A percentile compares a stretch with the other conserved stretches of the same genome.
phyloP scores from a whole-genome alignment of 2,329 filamentous ascomycete species.

The Drechslerella dactyloides region DNA sequence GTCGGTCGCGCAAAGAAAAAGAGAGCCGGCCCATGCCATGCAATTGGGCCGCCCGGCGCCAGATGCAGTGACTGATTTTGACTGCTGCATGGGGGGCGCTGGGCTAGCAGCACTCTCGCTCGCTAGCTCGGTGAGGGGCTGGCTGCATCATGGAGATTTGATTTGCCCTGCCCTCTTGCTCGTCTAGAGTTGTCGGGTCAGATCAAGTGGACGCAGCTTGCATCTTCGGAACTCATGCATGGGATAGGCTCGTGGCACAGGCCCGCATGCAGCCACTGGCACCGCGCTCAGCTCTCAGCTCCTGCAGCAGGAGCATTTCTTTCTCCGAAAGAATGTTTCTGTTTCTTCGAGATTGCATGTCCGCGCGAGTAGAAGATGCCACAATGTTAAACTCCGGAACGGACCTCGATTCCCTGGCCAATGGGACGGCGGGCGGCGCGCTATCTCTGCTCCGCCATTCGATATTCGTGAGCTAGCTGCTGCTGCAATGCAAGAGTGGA shows the following conservation, averaged over 20 bases:
- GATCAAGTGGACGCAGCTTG: conserved; percentile 35
- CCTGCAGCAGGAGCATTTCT: neutral
- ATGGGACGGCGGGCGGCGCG: neutral
- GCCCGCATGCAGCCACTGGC: conserved; percentile 23
- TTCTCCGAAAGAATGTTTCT: neutral
- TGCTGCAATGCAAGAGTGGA: neutral
- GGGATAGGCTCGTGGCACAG: conserved; percentile 23
- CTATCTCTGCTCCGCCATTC: no score
- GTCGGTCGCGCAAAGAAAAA: conserved; percentile 16
- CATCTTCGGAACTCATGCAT: conserved; percentile 31
- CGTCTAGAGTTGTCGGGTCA: conserved; percentile 45
- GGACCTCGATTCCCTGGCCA: neutral
- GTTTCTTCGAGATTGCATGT: neutral
- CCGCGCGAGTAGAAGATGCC: neutral
- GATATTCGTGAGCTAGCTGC: no score
- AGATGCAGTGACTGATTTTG: conserved; percentile 10
- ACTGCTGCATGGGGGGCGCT: conserved; percentile 30
- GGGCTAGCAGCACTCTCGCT: conserved; percentile 11
- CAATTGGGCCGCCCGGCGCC: conserved; percentile 31
- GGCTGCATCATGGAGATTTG: conserved; percentile 28
- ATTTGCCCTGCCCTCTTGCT: conserved; percentile 24
- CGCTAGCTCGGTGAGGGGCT: neutral
- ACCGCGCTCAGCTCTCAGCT: conserved; percentile 23
- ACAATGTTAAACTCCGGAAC: neutral
- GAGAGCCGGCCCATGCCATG: neutral